Percentiles rank a stretch among this genome's conserved stretches.
phyloP scores from a whole-genome alignment of 768 basidiomycete genomes.

The Mycena epipterygia region DNA sequence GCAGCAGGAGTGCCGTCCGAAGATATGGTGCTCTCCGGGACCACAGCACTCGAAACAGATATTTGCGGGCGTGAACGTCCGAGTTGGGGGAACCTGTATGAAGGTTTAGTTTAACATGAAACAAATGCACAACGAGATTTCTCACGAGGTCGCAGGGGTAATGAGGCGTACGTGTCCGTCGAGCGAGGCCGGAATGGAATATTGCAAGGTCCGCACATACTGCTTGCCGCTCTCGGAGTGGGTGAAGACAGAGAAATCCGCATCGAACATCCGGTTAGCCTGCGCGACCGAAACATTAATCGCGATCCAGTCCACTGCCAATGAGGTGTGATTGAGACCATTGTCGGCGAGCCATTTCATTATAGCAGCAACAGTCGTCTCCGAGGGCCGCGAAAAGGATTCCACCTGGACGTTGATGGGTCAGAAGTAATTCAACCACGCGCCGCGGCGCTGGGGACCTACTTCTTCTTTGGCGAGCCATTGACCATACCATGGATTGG shows the following conservation, averaged over 20 bases:
- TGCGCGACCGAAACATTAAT: background rate
- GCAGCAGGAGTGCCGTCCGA: background rate
- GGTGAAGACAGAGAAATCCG: background rate
- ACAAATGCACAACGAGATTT: no score
- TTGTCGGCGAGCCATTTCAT: background rate
- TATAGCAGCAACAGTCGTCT: background rate
- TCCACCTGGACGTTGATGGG: background rate
- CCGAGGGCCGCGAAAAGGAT: background rate
- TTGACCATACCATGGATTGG: background rate
- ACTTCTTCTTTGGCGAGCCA: background rate
- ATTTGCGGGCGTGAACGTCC: background rate
- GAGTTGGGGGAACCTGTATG: background rate
- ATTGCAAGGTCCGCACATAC: background rate
- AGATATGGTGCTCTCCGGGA: background rate
- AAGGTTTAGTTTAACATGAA: background rate
- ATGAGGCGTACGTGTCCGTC: background rate
- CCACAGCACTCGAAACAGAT: no score
- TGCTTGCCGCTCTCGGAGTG: background rate
- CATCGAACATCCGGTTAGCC: background rate
- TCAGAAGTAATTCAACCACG: background rate
- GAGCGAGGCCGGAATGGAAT: background rate
- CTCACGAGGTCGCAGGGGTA: background rate
- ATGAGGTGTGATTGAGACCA: background rate
- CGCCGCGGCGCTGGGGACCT: no score
- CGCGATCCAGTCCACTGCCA: background rate